phyloP scores from a whole-genome alignment of 805 yeast species.

The Saccharomycopsis sp. region DNA sequence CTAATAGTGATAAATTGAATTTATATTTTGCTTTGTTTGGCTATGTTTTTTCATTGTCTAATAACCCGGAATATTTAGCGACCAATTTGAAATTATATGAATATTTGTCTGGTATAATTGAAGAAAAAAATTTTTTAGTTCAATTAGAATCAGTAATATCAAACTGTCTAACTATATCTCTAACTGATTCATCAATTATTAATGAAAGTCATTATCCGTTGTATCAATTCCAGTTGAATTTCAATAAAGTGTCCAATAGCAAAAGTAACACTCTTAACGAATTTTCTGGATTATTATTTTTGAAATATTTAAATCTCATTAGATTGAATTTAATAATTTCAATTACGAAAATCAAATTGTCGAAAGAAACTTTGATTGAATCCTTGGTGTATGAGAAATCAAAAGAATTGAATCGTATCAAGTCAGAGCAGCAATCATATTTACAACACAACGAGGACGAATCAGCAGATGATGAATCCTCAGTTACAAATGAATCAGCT shows the following conservation, averaged over 20 bases:
- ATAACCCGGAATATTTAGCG: slow-evolving; percentile 7
- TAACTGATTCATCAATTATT: slow-evolving; percentile 7
- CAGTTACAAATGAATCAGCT: not conserved
- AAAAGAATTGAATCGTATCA: slow-evolving; percentile 6
- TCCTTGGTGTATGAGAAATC: slow-evolving; percentile 15
- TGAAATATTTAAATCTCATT: slow-evolving; percentile 16
- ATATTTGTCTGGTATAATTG: slow-evolving; percentile 5
- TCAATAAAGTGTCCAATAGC: not conserved
- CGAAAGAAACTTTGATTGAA: slow-evolving; percentile 13
- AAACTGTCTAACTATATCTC: slow-evolving; percentile 9
- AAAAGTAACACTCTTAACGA: slow-evolving; percentile 9
- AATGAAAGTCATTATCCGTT: slow-evolving; percentile 7
- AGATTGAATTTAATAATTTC: slow-evolving; percentile 12
- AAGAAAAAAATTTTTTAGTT: slow-evolving; percentile 5
- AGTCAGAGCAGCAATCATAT: not conserved
- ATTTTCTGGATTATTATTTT: slow-evolving; percentile 18
- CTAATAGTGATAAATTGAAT: slow-evolving; percentile 5
- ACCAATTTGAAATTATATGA: slow-evolving; percentile 3
- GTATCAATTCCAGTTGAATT: slow-evolving; percentile 5
- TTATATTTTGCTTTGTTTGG: slow-evolving; percentile 17
- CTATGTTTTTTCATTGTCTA: slow-evolving; percentile 9
- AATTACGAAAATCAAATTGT: slow-evolving; percentile 5
- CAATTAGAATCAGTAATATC: slow-evolving; percentile 14
- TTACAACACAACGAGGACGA: no score
- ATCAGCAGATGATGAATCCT: no score